These are phyloP conservation scores for Linnemannia elongata DNA, from an alignment of 192 early-diverging fungal species.

Conservation along the genomic window DNA sequence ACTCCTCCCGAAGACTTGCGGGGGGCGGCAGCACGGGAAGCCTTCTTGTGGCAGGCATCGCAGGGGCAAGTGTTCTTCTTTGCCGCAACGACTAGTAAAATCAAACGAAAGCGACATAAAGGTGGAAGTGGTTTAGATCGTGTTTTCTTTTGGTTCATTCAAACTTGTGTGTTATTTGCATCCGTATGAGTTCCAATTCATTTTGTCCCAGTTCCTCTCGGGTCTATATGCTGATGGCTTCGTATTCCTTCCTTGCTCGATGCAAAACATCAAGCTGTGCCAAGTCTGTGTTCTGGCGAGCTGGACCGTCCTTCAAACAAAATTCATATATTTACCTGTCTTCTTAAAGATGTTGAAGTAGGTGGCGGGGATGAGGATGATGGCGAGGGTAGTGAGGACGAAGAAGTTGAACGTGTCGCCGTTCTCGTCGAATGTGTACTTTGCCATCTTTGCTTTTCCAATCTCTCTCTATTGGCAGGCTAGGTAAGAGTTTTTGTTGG, in stretches of 20 bases:
- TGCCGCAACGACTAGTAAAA: constrained; percentile 18
- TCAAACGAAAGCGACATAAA: background rate
- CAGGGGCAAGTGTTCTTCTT: constrained; percentile 48
- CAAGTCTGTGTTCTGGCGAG: background rate
- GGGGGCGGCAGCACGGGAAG: constrained; percentile 28
- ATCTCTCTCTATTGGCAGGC: background rate
- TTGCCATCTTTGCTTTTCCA: constrained; percentile 33
- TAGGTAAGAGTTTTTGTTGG: background rate
- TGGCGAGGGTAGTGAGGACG: constrained; percentile 83
- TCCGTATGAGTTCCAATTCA: background rate
- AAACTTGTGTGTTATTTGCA: background rate
- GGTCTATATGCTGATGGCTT: background rate
- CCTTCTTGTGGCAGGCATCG: constrained; percentile 53
- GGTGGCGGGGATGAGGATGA: constrained; percentile 87
- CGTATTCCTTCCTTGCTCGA: background rate
- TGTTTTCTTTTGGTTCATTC: background rate
- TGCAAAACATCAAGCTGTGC: background rate
- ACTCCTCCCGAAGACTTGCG: constrained; percentile 29
- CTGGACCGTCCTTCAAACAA: background rate
- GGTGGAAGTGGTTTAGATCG: background rate
- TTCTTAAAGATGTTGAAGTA: constrained; percentile 61
- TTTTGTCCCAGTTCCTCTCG: background rate
- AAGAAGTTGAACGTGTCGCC: constrained; percentile 97
- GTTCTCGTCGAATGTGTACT: constrained; percentile 95
- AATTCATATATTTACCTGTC: constrained; percentile 37